These are phyloP conservation scores for Aspergillus kassunensis DNA, from an alignment of 495 filamentous ascomycete genomes.

Conservation along the genomic window DNA sequence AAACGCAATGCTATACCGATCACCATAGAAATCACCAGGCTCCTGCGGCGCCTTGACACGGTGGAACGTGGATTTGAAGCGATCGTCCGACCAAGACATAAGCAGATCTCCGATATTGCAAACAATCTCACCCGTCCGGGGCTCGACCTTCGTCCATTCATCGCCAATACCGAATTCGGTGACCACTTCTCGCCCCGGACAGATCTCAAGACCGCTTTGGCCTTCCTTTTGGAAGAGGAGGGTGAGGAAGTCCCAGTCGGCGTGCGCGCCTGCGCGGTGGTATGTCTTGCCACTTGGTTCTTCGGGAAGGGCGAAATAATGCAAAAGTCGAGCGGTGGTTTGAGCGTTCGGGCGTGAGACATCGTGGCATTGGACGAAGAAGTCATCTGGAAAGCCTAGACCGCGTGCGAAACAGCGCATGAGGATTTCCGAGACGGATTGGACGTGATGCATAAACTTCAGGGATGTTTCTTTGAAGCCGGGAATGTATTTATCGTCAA, in stretches of 20 bases:
- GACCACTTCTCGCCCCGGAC: conserved; percentile 58
- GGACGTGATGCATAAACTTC: conserved; percentile 52
- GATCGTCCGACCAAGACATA: conserved; percentile 67
- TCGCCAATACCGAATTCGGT: conserved; percentile 58
- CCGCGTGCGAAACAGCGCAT: conserved; percentile 59
- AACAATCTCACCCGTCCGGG: conserved; percentile 54
- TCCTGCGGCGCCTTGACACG: conserved; percentile 56
- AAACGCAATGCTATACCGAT: conserved; percentile 60
- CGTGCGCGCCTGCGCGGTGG: conserved; percentile 61
- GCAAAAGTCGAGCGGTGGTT: conserved; percentile 55
- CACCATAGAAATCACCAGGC: conserved; percentile 50
- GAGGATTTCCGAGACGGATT: conserved; percentile 50
- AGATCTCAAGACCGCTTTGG: conserved; percentile 62
- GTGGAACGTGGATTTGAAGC: conserved; percentile 64
- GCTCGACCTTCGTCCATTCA: conserved; percentile 59
- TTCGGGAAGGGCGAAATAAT: conserved; percentile 49
- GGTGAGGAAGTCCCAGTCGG: conserved; percentile 61
- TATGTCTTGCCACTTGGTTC: conserved; percentile 42
- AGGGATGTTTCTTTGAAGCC: conserved; percentile 43
- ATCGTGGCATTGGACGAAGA: conserved; percentile 55
- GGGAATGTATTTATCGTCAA: conserved; percentile 42
- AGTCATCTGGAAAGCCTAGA: conserved; percentile 51
- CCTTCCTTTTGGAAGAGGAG: conserved; percentile 63
- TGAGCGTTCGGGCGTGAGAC: conserved; percentile 45
- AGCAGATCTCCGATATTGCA: conserved; percentile 68